Conservation (phyloP, 2,329 filamentous ascomycete species). For the Nakataea oryzae region DNA sequence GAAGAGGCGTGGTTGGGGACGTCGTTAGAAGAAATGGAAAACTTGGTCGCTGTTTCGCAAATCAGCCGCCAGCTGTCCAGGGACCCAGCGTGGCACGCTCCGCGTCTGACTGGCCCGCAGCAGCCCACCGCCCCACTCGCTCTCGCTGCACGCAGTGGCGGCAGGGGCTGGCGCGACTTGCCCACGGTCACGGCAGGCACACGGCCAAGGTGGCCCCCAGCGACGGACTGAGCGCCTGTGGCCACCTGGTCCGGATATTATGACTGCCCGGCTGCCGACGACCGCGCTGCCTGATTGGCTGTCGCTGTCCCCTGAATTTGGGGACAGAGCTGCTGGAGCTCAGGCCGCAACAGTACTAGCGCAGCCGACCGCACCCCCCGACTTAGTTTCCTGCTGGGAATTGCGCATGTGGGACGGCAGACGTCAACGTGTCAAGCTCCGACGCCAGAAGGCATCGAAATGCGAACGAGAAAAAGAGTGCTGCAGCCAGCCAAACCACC, state of each 20-base stretch:
- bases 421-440: slow-evolving; percentile 4
- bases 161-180: neutral
- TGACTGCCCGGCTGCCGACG: slow-evolving; percentile 2
- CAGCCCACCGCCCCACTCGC: neutral
- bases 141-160: neutral
- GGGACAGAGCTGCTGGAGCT: neutral
- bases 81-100: neutral
- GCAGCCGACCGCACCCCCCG: too few relatives aligned
- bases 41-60: slow-evolving; percentile 12
- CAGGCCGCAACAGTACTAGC: neutral
- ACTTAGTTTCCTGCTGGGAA: neutral
- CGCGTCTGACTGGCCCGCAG: slow-evolving; percentile 10
- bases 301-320: neutral
- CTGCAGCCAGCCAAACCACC: neutral
- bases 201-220: too few relatives aligned
- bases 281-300: neutral
- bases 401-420: neutral
- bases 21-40: slow-evolving; percentile 9
- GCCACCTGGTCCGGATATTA: neutral
- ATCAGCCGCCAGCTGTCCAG: slow-evolving; percentile 8
- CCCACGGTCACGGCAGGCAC: neutral
- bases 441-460: neutral
- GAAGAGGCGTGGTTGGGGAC: slow-evolving; percentile 9
- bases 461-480: neutral
- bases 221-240: neutral